These are phyloP conservation scores for Apiospora hydei DNA, from an alignment of 2,329 filamentous ascomycete genomes.

Conservation along the genomic window DNA sequence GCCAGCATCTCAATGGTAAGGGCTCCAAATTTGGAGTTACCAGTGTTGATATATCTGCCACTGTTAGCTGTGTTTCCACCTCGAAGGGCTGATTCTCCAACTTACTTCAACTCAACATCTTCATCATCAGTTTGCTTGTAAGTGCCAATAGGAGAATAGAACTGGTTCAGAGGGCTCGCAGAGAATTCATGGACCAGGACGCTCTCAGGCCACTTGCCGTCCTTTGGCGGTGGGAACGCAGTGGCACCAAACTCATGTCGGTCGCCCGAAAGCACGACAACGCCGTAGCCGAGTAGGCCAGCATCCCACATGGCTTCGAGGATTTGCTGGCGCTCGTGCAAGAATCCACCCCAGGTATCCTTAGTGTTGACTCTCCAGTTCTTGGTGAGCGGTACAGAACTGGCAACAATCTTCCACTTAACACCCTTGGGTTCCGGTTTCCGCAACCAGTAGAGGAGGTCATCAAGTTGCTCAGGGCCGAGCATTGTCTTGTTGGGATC, in stretches of 20 bases:
- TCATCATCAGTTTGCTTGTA: conserved; percentile 83
- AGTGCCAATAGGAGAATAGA: conserved; percentile 84
- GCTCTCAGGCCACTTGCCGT: conserved; percentile 67
- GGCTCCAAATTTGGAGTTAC: conserved; percentile 88
- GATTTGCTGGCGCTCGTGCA: conserved; percentile 78
- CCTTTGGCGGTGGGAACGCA: conserved; percentile 69
- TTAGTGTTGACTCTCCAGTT: conserved; percentile 91
- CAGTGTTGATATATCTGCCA: conserved; percentile 76
- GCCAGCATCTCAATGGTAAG: conserved; percentile 77
- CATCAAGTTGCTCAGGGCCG: conserved; percentile 77
- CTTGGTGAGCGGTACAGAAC: conserved; percentile 93
- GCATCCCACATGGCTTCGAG: conserved; percentile 94
- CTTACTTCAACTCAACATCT: conserved; percentile 85
- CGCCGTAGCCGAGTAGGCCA: conserved; percentile 75
- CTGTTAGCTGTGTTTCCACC: conserved; percentile 33
- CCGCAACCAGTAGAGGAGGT: conserved; percentile 79
- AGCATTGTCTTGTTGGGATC: conserved; percentile 84
- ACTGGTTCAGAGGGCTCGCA: conserved; percentile 90
- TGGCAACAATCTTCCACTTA: conserved; percentile 92
- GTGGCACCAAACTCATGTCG: conserved; percentile 98
- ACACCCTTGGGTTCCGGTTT: conserved; percentile 78
- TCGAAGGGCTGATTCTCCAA: conserved; percentile 34
- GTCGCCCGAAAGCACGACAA: conserved; percentile 88
- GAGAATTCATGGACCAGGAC: conserved; percentile 88
- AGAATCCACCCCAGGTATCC: conserved; percentile 95